A percentile compares a stretch with the other conserved stretches of the same genome.
Conservation (phyloP, 345 rosid genomes). For the Populus tremula region DNA sequence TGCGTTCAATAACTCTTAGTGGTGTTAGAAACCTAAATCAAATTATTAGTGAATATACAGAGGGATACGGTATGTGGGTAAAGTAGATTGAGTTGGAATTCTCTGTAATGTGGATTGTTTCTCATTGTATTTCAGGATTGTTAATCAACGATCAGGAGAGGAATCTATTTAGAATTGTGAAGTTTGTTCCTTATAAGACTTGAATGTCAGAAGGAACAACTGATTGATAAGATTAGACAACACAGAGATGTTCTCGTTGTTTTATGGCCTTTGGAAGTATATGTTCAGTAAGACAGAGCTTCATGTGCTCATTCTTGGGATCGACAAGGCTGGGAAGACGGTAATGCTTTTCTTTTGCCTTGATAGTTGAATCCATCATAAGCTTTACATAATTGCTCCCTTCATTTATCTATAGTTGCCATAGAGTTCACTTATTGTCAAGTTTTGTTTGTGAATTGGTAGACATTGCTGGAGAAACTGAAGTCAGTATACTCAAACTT, state of each 20-base stretch:
- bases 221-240: slow-evolving; percentile 11
- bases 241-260: slow-evolving; percentile 87
- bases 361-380: background rate
- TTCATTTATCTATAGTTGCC: background rate
- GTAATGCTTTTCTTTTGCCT: slow-evolving; percentile 38
- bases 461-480: slow-evolving; percentile 95
- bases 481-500: slow-evolving; percentile 71
- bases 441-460: slow-evolving; percentile 12
- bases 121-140: slow-evolving; percentile 6
- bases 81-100: background rate
- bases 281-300: slow-evolving; percentile 84
- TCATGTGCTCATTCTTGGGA: slow-evolving; percentile 94
- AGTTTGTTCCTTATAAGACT: background rate
- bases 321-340: slow-evolving; percentile 95
- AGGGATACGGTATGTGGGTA: background rate
- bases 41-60: background rate
- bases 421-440: background rate
- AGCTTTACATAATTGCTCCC: slow-evolving; percentile 1
- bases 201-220: slow-evolving; percentile 16
- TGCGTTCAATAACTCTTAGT: background rate
- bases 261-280: slow-evolving; percentile 88
- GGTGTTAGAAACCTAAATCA: background rate
- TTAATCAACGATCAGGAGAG: background rate
- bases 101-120: background rate
- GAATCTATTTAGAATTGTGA: slow-evolving; percentile 1